Conservation (phyloP, 2,329 filamentous ascomycete species). For the Talaromyces sp. region DNA sequence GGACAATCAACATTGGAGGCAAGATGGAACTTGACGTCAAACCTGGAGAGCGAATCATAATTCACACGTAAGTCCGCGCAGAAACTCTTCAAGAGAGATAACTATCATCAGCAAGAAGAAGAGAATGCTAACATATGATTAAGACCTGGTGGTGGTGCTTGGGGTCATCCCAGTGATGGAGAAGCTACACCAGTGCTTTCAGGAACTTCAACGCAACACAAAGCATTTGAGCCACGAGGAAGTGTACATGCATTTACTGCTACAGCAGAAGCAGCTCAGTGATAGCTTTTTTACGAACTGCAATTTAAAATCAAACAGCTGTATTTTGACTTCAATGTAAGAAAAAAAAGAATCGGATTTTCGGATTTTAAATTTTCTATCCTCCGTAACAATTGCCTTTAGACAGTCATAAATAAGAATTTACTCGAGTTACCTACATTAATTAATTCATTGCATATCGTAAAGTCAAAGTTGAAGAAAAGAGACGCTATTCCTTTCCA, state of each 20-base stretch:
- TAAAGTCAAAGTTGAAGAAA: not conserved
- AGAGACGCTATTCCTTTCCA: not conserved
- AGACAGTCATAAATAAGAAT: not conserved
- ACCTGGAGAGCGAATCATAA: conserved; percentile 7
- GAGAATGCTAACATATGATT: not conserved
- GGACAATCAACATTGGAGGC: conserved; percentile 17
- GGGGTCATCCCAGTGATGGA: not conserved
- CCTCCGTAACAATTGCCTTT: too few relatives aligned
- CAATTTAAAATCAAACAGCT: not conserved
- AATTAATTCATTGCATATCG: too few relatives aligned
- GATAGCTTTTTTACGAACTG: not conserved
- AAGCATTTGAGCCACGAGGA: conserved; percentile 7
- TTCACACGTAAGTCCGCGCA: conserved; percentile 5
- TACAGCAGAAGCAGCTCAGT: conserved; percentile 6
- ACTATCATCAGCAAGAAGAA: not conserved
- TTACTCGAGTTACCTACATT: too few relatives aligned
- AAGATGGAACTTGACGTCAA: conserved; percentile 17
- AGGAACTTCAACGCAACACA: not conserved
- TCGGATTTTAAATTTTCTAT: not conserved
- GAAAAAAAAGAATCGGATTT: not conserved
- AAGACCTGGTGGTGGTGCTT: conserved; percentile 10
- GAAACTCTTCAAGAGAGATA: not conserved
- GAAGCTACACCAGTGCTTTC: not conserved
- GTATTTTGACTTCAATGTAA: not conserved
- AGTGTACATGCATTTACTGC: conserved; percentile 8